Conservation (phyloP, 371 early-diverging fungal species). For the Mucor mucedo region DNA sequence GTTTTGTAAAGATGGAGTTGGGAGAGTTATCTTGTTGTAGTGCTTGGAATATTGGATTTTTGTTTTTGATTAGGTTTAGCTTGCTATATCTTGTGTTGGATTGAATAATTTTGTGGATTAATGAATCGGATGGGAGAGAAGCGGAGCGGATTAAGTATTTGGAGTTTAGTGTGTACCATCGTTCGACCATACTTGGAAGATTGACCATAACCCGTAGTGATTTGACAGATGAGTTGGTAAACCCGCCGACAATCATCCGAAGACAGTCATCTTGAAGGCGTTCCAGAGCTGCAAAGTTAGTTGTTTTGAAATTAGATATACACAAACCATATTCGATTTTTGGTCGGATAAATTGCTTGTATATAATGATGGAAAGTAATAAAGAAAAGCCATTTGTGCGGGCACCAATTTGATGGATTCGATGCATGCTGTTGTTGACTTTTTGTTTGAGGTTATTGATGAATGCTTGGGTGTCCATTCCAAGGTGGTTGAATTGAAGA, state of each 20-base stretch:
- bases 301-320: background rate
- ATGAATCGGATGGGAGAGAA: background rate
- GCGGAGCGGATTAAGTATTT: background rate
- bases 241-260: conserved; percentile 2
- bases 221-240: conserved; percentile 2
- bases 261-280: conserved; percentile 13
- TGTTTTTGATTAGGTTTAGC: background rate
- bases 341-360: conserved; percentile 7
- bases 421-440: background rate
- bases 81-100: background rate
- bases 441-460: background rate
- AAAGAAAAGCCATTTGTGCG: conserved; percentile 1
- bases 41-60: background rate
- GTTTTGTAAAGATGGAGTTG: background rate
- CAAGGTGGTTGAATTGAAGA: no score
- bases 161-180: background rate
- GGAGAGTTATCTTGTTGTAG: background rate
- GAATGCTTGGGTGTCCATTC: no score
- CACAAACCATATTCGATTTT: conserved; percentile 9
- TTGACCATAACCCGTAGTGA: conserved; percentile 2
- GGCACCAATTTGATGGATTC: background rate
- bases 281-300: conserved; percentile 3
- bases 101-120: background rate
- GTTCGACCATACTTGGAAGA: no score
- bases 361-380: background rate